Percentiles rank a stretch among this genome's conserved stretches.
Evolutionary conservation across 148 eudicot species (phyloP).

Genomic region (Hydrangea macrophylla): DNA sequence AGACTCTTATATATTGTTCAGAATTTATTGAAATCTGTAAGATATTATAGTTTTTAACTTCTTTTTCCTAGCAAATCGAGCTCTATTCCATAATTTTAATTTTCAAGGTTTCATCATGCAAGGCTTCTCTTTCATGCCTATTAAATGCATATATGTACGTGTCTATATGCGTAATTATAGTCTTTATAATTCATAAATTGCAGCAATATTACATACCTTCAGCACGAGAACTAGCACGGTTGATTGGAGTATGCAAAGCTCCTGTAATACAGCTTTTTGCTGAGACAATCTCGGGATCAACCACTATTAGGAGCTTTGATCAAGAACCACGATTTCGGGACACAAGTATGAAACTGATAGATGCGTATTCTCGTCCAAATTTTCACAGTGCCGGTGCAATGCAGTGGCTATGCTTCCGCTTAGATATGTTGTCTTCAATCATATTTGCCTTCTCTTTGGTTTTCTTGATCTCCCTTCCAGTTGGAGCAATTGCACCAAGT

Average conservation of each 20-base stretch:
- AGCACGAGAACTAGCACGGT: slow-evolving; percentile 56
- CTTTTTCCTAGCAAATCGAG: too few relatives aligned
- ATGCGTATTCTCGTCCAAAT: slow-evolving; percentile 36
- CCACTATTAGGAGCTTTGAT: slow-evolving; percentile 55
- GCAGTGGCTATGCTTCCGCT: slow-evolving; percentile 56
- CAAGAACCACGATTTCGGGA: slow-evolving; percentile 43
- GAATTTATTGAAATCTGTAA: too few relatives aligned
- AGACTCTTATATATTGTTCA: background rate
- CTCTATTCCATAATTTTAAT: too few relatives aligned
- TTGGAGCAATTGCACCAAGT: slow-evolving; percentile 47
- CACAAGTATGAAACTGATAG: slow-evolving; percentile 30
- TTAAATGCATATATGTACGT: too few relatives aligned
- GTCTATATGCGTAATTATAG: background rate
- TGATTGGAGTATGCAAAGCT: slow-evolving; percentile 54
- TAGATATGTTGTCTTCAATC: slow-evolving; percentile 46
- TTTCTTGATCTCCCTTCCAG: slow-evolving; percentile 48
- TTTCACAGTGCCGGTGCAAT: slow-evolving; percentile 38
- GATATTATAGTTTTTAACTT: too few relatives aligned
- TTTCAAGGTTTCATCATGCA: too few relatives aligned
- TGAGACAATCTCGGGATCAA: slow-evolving; percentile 58
- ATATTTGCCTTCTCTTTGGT: slow-evolving; percentile 48
- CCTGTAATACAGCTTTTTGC: slow-evolving; percentile 61
- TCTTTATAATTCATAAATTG: background rate
- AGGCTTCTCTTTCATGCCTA: too few relatives aligned
- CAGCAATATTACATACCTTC: slow-evolving; percentile 62